These are phyloP conservation scores for Phytophthora hybrid DNA, from an alignment of 352 stramenopile species.

Conservation along the genomic window DNA sequence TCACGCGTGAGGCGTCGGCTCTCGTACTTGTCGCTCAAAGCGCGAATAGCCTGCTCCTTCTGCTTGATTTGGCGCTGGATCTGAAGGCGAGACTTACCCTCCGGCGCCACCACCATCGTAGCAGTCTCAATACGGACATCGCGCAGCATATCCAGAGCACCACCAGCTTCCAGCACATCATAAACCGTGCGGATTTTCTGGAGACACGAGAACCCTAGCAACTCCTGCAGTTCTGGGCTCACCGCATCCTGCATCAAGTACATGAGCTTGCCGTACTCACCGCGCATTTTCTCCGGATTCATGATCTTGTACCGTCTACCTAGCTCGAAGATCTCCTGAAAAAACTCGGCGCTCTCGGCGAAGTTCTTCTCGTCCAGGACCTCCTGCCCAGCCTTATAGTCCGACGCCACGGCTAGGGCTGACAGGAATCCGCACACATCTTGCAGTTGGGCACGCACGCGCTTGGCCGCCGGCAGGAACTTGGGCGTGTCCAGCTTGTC, in stretches of 20 bases:
- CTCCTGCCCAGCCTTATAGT: conserved; percentile 90
- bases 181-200: conserved; percentile 92
- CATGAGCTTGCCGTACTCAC: conserved; percentile 97
- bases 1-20: conserved; percentile 67
- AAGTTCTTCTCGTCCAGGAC: conserved; percentile 93
- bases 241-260: conserved; percentile 94
- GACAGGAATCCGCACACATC: conserved; percentile 93
- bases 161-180: conserved; percentile 79
- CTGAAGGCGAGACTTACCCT: conserved; percentile 86
- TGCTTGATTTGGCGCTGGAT: conserved; percentile 94
- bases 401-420: conserved; percentile 90
- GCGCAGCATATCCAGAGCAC: conserved; percentile 79
- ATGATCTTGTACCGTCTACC: conserved; percentile 98
- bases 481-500: conserved; percentile 89
- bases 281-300: conserved; percentile 98
- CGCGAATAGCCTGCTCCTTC: conserved; percentile 93
- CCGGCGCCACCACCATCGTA: conserved; percentile 95
- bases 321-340: conserved; percentile 94
- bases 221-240: conserved; percentile 80
- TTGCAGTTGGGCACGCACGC: conserved; percentile 90
- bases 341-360: conserved; percentile 87
- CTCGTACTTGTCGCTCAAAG: conserved; percentile 85
- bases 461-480: conserved; percentile 76
- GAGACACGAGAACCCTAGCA: conserved; percentile 88
- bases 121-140: conserved; percentile 93